Evolutionary conservation across 306 rosid genomes (phyloP), one percentile per base, ranked within the genome.

Genomic region (Canavalia ensiformis): DNA sequence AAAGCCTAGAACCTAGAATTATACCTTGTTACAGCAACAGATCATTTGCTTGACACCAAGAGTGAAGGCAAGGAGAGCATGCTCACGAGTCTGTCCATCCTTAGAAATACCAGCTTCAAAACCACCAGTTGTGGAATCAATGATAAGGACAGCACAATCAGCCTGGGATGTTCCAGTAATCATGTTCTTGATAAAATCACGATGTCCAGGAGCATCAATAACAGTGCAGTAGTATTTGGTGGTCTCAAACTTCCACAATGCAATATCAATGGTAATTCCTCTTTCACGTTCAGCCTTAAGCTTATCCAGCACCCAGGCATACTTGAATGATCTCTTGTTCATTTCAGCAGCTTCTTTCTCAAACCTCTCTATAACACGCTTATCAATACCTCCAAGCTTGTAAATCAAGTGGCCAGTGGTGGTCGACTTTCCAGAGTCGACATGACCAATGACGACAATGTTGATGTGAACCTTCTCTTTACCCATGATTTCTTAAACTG

Each of bases 271-370:
- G 76, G 82, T 78, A 68, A 78, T 78, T 28, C 82, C 82, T 78
- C 83, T 70, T 1, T 80, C 83, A 31, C 83, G 72, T 72, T 80
- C 83, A 45, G 83, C 83, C 83, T 79, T 79, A 6, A 79, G 83
- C 83, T 79, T 79, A 77, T 79, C 83, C 33, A 79, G 83, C 51
- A 79, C 83, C 83, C 83, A 79, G 4, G 83, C 83, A 46, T 79
- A 79, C 39, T 79, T 79, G 77, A 79, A 79, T 66, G 82, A 77
- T 62, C 82, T 77, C 67, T 77, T 77, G 82, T 77, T 77, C 82
- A 77, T 77, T 9, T 79, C 83, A 69, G 83, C 83, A 79, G 83
- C 83, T 79, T 79, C 83, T 12, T 80, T 80, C 78, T 80, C 83
- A 59, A 80, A 80, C 6, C 83, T 70, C 78, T 80, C 83, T 10